Evolutionary conservation across 108 stramenopile species (phyloP), one percentile per base, ranked within the genome.

Genomic region (Cyclotella atomus): DNA sequence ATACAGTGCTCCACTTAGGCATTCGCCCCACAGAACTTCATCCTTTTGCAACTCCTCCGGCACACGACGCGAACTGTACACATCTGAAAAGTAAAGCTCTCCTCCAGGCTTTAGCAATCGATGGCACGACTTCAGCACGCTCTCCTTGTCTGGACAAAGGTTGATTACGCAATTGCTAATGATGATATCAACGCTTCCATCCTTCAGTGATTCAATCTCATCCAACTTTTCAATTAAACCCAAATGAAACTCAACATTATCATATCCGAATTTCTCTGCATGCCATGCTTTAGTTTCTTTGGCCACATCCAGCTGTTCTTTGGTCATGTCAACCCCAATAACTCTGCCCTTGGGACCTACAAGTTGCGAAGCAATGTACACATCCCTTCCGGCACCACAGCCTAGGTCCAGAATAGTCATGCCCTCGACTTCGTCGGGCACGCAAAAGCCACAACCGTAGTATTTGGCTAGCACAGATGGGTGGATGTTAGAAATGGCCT

Each of bases 111-210:
- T 96, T 9, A 99, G 77, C 17, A 97, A 71, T 23, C 89, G 78
- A 65, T 83, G 88, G 29, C 94, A 96, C 14, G 90, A 84, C 41
- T 90, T 86, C 66, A 99, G 71, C 4, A 99, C 98, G 7, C 95
- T 91, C 52, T 91, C 90, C 86, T 98, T 98, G 70, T 98, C 96
- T 28, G 89, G 95, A 77, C 92, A 96, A 0, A 99, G 84, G 72
- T 99, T 99, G 72, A 99, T 97, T 27, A 99, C 98, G 72, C 98
- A 99, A 83, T 99, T 99, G 59, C 91, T 93, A 44, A 97, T 95
- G 55, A 97, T 95, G 44, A 99, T 88, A 84, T 99, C 98, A 59
- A 97, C 95, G 10, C 83, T 77, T 41, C 79, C 89, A 43, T 87
- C 86, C 30, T 88, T 83, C 20, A 97, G 70, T 1, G 70, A 79